Base-by-base conservation (phyloP, 805 yeast genomes). In the Wilhelminamyces savonicus region DNA sequence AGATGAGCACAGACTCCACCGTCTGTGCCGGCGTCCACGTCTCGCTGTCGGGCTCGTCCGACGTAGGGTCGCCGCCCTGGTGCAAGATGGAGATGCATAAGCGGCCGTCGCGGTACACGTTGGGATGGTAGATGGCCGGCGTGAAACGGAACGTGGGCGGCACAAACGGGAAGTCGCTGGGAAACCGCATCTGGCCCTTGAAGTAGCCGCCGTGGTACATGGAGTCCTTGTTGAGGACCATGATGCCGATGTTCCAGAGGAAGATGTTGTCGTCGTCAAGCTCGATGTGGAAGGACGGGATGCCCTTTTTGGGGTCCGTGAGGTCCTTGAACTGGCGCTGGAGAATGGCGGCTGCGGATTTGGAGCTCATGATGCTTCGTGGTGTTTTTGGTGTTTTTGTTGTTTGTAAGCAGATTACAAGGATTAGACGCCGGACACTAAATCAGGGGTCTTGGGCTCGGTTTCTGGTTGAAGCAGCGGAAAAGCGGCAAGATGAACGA, bases 21-120 rank as follows among this genome's bases (percentile, higher is more conserved):
- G 92, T 81, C 62, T 88, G 96, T 3, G 85, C 92, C 3, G 88
- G 94, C 13, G 83, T 76, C 97, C 97, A 87, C 13, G 94, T 87
- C 61, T 88, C 97, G 34, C 81, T 80, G 46, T 86, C 95, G 3
- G 88, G 90, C 56, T 88, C 96, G 42, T 86, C 96, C 21, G 84
- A 74, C 29, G 90, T 80, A 13, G 82, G 83, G 52, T 87, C 95
- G 15, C 95, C 97, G 12, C 90, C 82, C 42, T 81, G 84, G 57
- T 90, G 97, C 37, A 90, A 67, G 40, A 90, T 90, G 30, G 95
- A 85, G 37, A 88, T 87, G 66, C 97, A 90, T 27, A 92, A 69
- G 43, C 94, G 65, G 12, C 97, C 97, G 57, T 88, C 96, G 37
- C 85, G 74, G 60, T 90, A 90, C 32, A 90, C 94, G 54, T 90